Base-by-base conservation (phyloP, 2,329 filamentous ascomycete species). In the Scleromitrula shiraiana region DNA sequence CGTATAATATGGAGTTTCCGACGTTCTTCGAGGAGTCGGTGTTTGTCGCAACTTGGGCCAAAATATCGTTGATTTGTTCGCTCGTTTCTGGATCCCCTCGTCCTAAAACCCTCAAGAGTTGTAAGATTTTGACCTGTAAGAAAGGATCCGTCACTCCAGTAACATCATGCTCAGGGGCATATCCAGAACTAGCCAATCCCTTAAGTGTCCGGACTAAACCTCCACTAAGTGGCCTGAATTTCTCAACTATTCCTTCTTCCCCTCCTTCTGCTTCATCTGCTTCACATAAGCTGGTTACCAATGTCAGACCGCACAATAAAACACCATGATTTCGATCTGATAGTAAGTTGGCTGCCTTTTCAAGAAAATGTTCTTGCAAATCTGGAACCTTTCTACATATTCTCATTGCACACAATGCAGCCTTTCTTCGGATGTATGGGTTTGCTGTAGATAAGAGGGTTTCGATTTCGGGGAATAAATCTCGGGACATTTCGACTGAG, bases 311-410 rank as follows among this genome's bases (percentile, higher is more conserved):
- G 59, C 89, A 97, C 9, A 98, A 76, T 41, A 98, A 70, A 15
- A 98, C 94, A 30, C 93, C 94, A 58, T 98, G 93, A 68, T 98
- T 98, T 53, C 93, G 78, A 67, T 98, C 93, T 22, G 88, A 85
- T 19, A 98, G 72, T 8, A 98, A 75, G 23, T 88, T 76, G 53
- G 93, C 85, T 14, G 91, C 87, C 67, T 97, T 97, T 52, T 98
- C 93, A 50, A 96, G 65, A 63, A 98, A 98, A 68, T 98, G 90
- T 66, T 98, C 94, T 67, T 95, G 88, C 46, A 98, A 71, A 66
- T 98, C 93, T 5, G 94, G 93, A 9, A 98, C 93, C 68, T 98
- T 98, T 60, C 89, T 85, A 70, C 90, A 96, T 75, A 98, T 96
- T 57, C 90, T 81, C 93, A 98, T 98, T 42, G 93, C 93, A 69